phyloP scores from a whole-genome alignment of 2,329 filamentous ascomycete species.

The Lecanoromycetidae sp. region DNA sequence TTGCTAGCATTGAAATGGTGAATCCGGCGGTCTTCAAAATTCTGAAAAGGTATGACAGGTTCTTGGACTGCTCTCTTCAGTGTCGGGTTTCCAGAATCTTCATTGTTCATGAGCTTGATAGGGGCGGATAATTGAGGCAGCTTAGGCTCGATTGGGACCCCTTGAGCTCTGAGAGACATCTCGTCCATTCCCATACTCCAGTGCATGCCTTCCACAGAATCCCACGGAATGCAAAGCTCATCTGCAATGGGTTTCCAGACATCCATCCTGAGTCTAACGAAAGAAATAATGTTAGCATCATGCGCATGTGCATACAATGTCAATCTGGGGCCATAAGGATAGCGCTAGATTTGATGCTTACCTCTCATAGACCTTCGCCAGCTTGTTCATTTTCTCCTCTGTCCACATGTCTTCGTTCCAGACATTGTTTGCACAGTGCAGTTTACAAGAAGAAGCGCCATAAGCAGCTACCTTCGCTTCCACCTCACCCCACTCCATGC shows the following conservation, averaged over 20 bases:
- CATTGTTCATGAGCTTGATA: too few relatives aligned
- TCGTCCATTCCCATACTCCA: background rate
- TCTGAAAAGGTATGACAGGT: too few relatives aligned
- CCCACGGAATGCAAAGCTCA: conserved; percentile 4
- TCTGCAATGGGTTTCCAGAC: conserved; percentile 7
- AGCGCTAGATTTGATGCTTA: background rate
- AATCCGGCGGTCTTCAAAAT: background rate
- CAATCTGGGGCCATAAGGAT: background rate
- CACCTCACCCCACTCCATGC: background rate
- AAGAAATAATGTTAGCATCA: background rate
- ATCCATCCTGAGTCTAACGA: background rate
- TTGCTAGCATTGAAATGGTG: conserved; percentile 5
- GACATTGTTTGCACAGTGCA: background rate
- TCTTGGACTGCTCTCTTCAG: background rate
- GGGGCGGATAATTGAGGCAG: too few relatives aligned
- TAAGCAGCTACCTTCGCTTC: background rate
- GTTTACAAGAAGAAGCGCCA: background rate
- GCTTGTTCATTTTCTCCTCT: background rate
- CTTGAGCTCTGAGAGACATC: background rate
- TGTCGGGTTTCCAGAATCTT: background rate
- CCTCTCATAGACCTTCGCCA: conserved; percentile 3
- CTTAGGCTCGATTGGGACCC: background rate
- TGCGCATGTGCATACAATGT: background rate
- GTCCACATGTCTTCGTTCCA: background rate
- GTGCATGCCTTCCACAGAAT: conserved; percentile 2